These are phyloP conservation scores for Magnusiomyces suaveolens DNA, from an alignment of 1,139 yeast species.

Conservation along the genomic window DNA sequence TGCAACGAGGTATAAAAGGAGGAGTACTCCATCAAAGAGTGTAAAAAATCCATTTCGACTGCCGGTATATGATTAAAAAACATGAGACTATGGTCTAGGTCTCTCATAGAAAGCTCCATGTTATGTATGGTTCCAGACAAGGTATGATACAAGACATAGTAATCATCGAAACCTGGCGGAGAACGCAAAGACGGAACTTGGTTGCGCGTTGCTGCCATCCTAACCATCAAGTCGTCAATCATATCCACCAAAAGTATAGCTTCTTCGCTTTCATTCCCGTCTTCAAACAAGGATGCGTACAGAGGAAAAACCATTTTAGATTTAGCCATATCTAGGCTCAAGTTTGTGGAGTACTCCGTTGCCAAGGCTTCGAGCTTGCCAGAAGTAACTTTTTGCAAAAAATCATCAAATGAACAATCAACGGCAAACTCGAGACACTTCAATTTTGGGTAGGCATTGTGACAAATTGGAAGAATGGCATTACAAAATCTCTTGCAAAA, in stretches of 20 bases:
- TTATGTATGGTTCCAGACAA: conserved; percentile 43
- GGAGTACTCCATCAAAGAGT: conserved; percentile 38
- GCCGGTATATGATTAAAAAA: conserved; percentile 51
- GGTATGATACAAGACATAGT: background rate
- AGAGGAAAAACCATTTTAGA: background rate
- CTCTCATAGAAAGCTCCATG: conserved; percentile 59
- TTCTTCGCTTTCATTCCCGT: background rate
- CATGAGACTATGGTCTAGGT: conserved; percentile 36
- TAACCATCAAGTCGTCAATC: background rate
- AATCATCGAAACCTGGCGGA: no score
- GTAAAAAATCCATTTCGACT: conserved; percentile 47
- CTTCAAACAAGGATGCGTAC: background rate
- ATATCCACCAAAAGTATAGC: no score
- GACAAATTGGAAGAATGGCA: conserved; percentile 65
- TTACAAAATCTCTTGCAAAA: conserved; percentile 82
- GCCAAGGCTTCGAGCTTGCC: background rate
- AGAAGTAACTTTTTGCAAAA: background rate
- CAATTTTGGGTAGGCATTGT: conserved; percentile 26
- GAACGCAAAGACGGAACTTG: no score
- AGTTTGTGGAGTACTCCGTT: background rate
- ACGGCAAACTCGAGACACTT: conserved; percentile 15
- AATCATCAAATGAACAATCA: conserved; percentile 4
- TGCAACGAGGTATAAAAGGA: conserved; percentile 15
- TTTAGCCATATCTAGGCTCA: background rate
- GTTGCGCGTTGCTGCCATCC: no score